Evolutionary conservation across 257 asterid species (phyloP), one percentile per base, ranked within the genome.

Genomic region (Jacaranda copaia): DNA sequence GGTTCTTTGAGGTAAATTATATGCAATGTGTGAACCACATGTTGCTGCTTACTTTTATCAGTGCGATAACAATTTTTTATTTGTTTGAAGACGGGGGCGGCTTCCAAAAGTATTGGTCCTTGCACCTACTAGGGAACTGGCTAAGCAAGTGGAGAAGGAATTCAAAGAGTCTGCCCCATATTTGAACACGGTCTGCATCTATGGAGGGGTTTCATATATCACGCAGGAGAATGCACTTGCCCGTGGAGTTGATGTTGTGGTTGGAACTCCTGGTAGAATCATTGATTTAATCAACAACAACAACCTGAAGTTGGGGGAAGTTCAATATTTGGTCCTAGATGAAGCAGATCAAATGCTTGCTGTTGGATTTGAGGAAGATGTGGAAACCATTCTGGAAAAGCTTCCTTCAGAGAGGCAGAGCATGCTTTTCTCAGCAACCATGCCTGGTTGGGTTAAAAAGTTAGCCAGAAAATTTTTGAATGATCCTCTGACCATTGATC

Each of bases 281-380:
- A 96, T 93, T 79, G 99, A 96, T 81, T 96, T 93, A 52, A 85
- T 96, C 60, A 84, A 88, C 63, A 88, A 84, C 76, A 87, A 81
- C 82, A 85, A 72, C 81, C 85, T 93, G 81, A 88, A 91, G 77
- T 85, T 96, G 76, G 91, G 94, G 69, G 98, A 93, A 85, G 96
- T 96, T 84, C 84, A 88, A 77, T 90, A 86, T 83, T 84, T 96
- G 92, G 98, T 96, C 74, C 96, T 96, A 19, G 99, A 96, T 70
- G 99, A 96, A 85, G 98, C 99, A 9, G 97, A 93, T 89, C 98
- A 93, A 84, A 96, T 96, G 99, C 99, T 96, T 80, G 99, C 99
- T 16, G 99, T 96, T 82, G 99, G 99, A 68, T 96, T 96, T 85
- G 99, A 96, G 84, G 96, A 96, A 84, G 99, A 88, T 42, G 99